Evolutionary conservation across 495 filamentous ascomycete species (phyloP), one percentile per base, ranked within the genome.

Genomic region (Xylaria intraflava): DNA sequence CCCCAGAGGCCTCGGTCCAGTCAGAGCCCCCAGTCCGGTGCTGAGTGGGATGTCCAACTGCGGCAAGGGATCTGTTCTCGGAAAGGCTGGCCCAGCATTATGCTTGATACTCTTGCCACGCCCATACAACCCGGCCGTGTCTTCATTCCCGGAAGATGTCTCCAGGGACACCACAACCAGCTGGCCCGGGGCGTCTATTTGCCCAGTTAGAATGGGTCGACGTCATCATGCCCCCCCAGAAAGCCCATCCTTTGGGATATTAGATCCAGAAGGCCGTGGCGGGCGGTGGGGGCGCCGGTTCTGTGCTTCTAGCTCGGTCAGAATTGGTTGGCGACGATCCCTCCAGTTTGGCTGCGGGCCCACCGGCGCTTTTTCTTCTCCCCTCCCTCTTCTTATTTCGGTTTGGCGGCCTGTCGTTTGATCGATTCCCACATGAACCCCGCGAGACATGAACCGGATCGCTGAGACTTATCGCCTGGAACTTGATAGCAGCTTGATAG

Each of bases 401-500:
- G n/a, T n/a, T n/a, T n/a, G n/a, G n/a, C n/a, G n/a, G 22, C 12
- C 42, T 19, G 27, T 53, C 38, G 49, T 30, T 51, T 19, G 38
- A 33, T 20, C 24, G 38, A 24, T 16, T 38, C 16, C 30, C 38
- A 53, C 30, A 35, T 43, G 35, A 40, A 44, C 19, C 39, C 42
- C 16, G 30, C 42, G 11, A 30, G 26, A 30, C 44, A 33, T 54
- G 51, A 54, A 54, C 47, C 51, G 27, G n/a, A 41, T 53, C 7
- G 50, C 41, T 54, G 43, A 31, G 16, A 47, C 40, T 53, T 44
- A 46, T 41, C 43, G 33, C 33, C 44, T 54, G 51, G 47, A 45
- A 53, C 45, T 53, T 53, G 50, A 53, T 53, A 41, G 41, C 45
- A 53, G 40, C 50, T 53, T n/a, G n/a, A n/a, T n/a, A n/a, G n/a